Conservation (phyloP, 1,139 yeast genomes). For the Candida gigantensis region DNA sequence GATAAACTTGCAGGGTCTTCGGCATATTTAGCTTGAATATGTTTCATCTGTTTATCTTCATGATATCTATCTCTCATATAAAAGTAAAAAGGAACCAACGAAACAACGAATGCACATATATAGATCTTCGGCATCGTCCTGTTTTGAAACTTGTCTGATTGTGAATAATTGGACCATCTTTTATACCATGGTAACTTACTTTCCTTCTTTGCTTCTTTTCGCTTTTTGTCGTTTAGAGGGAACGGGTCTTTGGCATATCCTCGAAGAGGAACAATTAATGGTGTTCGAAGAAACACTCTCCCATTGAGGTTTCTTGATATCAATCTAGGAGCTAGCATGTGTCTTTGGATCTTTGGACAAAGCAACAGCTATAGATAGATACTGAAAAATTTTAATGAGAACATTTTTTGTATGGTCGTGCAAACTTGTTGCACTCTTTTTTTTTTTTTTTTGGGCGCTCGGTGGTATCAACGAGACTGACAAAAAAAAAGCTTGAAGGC, state of each 20-base stretch:
- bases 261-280: neutral
- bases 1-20: slow-evolving; percentile 41
- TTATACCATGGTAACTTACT: slow-evolving; percentile 35
- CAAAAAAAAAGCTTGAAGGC: no score
- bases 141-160: slow-evolving; percentile 36
- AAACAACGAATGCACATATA: slow-evolving; percentile 55
- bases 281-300: neutral
- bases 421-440: no score
- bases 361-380: neutral
- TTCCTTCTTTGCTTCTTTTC: slow-evolving; percentile 23
- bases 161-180: slow-evolving; percentile 42
- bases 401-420: neutral
- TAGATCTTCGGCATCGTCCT: slow-evolving; percentile 49
- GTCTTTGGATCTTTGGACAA: no score
- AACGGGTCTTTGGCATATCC: slow-evolving; percentile 27
- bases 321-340: slow-evolving; percentile 1
- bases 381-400: neutral
- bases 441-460: no score
- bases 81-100: slow-evolving; percentile 60
- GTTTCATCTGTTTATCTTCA: slow-evolving; percentile 62
- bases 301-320: neutral
- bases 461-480: slow-evolving; percentile 1
- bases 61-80: slow-evolving; percentile 68
- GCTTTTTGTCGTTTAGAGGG: slow-evolving; percentile 28
- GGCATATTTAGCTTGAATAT: slow-evolving; percentile 43